Percentiles rank a stretch among this genome's conserved stretches.
These are phyloP conservation scores for Candida sojae DNA, from an alignment of 1,139 yeast species.

Conservation along the genomic window DNA sequence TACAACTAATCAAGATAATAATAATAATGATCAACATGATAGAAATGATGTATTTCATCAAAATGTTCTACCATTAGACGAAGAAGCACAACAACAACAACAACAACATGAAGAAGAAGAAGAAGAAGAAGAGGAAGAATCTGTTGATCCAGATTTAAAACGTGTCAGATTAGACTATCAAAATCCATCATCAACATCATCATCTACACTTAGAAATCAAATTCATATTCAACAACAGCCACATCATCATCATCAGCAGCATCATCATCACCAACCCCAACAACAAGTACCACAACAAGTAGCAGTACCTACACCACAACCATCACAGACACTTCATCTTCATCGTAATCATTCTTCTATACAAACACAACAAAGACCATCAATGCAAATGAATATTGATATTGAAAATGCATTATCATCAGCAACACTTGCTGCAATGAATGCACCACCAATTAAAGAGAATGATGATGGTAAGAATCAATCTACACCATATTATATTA, in stretches of 20 bases:
- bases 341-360: neutral
- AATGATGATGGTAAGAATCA: neutral
- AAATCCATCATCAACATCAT: conserved; percentile 6
- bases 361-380: conserved; percentile 14
- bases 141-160: conserved; percentile 33
- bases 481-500: conserved; percentile 31
- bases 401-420: conserved; percentile 33
- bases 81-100: too few relatives aligned
- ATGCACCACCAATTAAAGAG: conserved; percentile 33
- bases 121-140: conserved; percentile 15
- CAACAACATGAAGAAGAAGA: too few relatives aligned
- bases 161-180: conserved; percentile 18
- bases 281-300: neutral
- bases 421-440: conserved; percentile 39
- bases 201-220: neutral
- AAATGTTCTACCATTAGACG: conserved; percentile 10
- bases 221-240: conserved; percentile 2
- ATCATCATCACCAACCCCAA: neutral
- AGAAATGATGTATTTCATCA: neutral
- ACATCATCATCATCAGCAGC: conserved; percentile 4
- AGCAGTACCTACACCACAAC: neutral
- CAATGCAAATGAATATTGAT: conserved; percentile 16
- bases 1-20: neutral
- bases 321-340: neutral
- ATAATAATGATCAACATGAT: neutral